phyloP scores from a whole-genome alignment of 306 rosid genomes.

The Lathyrus oleraceus region DNA sequence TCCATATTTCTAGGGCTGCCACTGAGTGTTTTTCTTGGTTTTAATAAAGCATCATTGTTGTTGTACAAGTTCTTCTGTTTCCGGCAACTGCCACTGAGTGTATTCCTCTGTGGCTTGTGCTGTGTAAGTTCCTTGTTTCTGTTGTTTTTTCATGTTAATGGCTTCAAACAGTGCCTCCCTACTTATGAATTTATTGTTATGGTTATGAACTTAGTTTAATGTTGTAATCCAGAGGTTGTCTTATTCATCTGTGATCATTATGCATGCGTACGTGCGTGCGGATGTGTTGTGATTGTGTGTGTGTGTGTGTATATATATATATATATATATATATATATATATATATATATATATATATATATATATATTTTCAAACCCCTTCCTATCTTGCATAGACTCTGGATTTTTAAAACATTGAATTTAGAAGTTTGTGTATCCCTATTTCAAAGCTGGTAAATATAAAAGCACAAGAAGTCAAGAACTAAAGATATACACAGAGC shows the following conservation, averaged over 20 bases:
- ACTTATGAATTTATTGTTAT: not conserved
- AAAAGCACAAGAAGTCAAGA: conserved; percentile 13
- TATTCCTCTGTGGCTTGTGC: not conserved
- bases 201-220: not conserved
- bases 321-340: no score
- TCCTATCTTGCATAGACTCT: no score
- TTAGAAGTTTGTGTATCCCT: not conserved
- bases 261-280: no score
- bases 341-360: no score
- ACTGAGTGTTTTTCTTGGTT: not conserved
- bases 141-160: not conserved
- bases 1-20: not conserved
- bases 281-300: no score
- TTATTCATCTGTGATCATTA: not conserved
- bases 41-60: not conserved
- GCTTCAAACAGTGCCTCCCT: not conserved
- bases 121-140: not conserved
- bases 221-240: not conserved
- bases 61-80: not conserved
- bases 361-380: no score
- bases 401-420: not conserved
- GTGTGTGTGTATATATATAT: not conserved
- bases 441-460: conserved; percentile 22
- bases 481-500: conserved; percentile 3
- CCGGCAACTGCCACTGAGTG: no score